These are phyloP conservation scores for Pyrenochaeta sp. DNA, from an alignment of 2,329 filamentous ascomycete genomes.

Conservation along the genomic window DNA sequence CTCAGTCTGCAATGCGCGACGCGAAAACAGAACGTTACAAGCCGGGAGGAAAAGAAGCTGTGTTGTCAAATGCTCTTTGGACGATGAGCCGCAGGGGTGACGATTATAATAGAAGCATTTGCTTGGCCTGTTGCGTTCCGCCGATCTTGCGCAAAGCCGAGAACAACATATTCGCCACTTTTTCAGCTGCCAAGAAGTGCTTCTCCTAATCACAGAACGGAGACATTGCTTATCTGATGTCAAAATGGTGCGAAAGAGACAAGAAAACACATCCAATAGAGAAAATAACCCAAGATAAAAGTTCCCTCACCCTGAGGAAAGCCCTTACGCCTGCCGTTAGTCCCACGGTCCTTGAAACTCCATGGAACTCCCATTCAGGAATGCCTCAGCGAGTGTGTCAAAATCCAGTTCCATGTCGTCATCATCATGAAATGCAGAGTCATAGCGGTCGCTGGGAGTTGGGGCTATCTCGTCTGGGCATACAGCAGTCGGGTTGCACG, in stretches of 20 bases:
- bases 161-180: no score
- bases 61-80: no score
- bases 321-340: neutral
- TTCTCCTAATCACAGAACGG: no score
- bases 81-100: no score
- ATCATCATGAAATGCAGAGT: neutral
- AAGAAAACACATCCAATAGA: neutral
- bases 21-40: no score
- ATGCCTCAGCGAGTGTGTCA: neutral
- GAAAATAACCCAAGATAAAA: neutral
- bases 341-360: constrained; percentile 1
- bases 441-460: neutral
- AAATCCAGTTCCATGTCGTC: neutral
- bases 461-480: neutral
- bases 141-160: no score
- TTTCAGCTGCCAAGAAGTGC: no score
- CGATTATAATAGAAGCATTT: no score
- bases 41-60: no score
- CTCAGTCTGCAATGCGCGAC: no score
- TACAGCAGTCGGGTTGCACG: neutral
- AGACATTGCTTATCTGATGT: no score
- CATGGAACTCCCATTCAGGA: neutral
- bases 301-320: neutral
- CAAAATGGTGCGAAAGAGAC: neutral
- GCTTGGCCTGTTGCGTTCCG: no score